Base-by-base conservation (phyloP, 2,329 filamentous ascomycete genomes). In the Coniosporium uncinatum region DNA sequence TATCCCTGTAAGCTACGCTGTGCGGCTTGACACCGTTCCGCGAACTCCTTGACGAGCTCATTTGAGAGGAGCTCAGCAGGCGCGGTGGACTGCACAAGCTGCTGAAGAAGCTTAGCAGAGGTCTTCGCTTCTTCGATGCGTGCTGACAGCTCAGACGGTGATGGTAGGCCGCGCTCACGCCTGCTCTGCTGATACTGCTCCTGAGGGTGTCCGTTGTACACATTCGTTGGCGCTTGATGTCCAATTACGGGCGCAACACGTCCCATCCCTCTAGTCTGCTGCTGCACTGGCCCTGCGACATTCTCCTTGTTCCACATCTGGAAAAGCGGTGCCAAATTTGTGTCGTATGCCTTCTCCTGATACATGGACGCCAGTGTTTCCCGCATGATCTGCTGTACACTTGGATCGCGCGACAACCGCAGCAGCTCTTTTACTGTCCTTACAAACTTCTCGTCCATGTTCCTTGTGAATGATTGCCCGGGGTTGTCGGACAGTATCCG, bases 401-500 rank as follows among this genome's bases (percentile, higher is more conserved):
- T 85, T 18, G 76, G 75, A 57, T 95, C 88, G 46, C 75, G 76
- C 14, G 80, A 79, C 39, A 78, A 70, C 48, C 83, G 79, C 46
- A 97, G 70, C 44, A 95, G 64, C 33, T 86, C 77, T 64, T 90
- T 91, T 14, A 86, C 67, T 1, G 81, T 81, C 33, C 83, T 75
- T 40, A 86, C 79, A 56, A 96, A 97, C 54, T 88, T 88, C 56
- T 82, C 75, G 62, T 96, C 90, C 33, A 97, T 64, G 59, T 95
- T 90, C 50, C 85, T 78, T n/a, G 91, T 95, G 56, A 98, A 98
- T 2, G 81, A 88, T 40, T 77, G 75, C 22, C 91, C 91, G 0
- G 93, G 93, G 59, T 98, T 96, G 62, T 97, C 90, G 52, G 82
- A 76, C 49, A 98, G 71, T 55, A 98, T 98, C 46, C 91, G 84